Evolutionary conservation across 2,329 filamentous ascomycete species (phyloP).

Genomic region (Cercospora sp.): DNA sequence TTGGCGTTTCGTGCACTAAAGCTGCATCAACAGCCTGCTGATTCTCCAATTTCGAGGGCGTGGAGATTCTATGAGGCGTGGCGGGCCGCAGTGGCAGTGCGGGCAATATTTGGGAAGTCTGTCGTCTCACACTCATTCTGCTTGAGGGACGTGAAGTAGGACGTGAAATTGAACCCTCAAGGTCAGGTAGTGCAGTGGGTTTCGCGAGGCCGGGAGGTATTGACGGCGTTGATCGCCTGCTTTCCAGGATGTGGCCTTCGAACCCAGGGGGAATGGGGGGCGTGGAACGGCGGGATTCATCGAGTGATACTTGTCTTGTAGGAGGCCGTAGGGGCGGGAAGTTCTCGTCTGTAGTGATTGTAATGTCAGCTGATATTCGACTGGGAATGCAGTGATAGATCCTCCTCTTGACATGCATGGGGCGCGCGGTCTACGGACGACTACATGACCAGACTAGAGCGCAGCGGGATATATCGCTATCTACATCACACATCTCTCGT

Average conservation of each 20-base stretch:
- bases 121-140: conserved; percentile 38
- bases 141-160: conserved; percentile 39
- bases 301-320: conserved; percentile 31
- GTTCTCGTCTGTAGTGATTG: conserved; percentile 32
- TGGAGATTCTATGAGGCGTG: conserved; percentile 38
- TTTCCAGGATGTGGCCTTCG: conserved; percentile 37
- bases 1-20: conserved; percentile 25
- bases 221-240: conserved; percentile 46
- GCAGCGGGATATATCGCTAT: conserved; percentile 8
- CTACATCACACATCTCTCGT: conserved; percentile 29
- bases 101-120: conserved; percentile 38
- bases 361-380: conserved; percentile 17
- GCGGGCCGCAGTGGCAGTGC: conserved; percentile 45
- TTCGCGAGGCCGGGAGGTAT: conserved; percentile 49
- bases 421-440: conserved; percentile 10
- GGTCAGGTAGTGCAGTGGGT: conserved; percentile 30
- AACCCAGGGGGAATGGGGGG: conserved; percentile 42
- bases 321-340: conserved; percentile 31
- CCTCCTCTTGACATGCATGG: conserved; percentile 32
- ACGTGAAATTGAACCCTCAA: conserved; percentile 29
- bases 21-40: conserved; percentile 24
- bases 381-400: not conserved
- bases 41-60: conserved; percentile 32
- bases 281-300: conserved; percentile 37
- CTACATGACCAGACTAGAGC: not conserved